A percentile compares a stretch with the other conserved stretches of the same genome.
Conservation (phyloP, 116 monocot genomes). For the Iris pallida region DNA sequence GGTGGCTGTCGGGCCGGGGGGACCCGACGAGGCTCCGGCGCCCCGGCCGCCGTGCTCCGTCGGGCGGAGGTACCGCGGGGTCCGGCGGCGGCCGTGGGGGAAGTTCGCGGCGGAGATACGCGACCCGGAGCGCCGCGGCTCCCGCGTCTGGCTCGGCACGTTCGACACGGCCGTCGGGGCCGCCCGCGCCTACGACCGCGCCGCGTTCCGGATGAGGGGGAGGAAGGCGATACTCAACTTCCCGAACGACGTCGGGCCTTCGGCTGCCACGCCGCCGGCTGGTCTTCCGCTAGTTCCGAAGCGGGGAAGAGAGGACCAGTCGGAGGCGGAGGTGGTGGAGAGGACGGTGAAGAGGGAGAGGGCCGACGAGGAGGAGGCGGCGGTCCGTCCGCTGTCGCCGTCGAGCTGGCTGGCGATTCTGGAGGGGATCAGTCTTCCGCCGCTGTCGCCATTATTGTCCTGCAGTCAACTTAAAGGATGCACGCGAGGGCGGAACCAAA, state of each 20-base stretch:
- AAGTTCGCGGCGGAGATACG: conserved; percentile 70
- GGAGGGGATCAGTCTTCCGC: conserved; percentile 21
- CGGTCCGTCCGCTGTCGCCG: conserved; percentile 15
- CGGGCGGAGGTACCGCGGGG: conserved; percentile 12
- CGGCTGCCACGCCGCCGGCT: background rate
- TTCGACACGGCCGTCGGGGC: conserved; percentile 46
- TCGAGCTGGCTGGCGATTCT: conserved; percentile 19
- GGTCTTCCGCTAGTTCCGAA: conserved; percentile 6
- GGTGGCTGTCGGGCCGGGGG: background rate
- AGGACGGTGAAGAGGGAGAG: conserved; percentile 25
- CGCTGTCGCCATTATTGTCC: conserved; percentile 26
- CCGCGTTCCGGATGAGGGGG: conserved; percentile 42
- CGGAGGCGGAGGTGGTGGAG: conserved; percentile 7
- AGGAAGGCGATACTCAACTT: conserved; percentile 48
- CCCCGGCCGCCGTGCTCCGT: conserved; percentile 30
- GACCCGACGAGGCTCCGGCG: conserved; percentile 12
- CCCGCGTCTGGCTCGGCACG: conserved; percentile 52
- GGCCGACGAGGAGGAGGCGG: background rate
- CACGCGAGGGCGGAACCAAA: too few species aligned
- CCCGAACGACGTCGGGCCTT: conserved; percentile 30
- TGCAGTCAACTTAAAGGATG: too few species aligned
- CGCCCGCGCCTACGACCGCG: conserved; percentile 48
- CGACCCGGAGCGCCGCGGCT: conserved; percentile 38
- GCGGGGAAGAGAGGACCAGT: conserved; percentile 9
- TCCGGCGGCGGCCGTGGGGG: conserved; percentile 62